Evolutionary conservation across 495 filamentous ascomycete species (phyloP).

Genomic region (Cryomyces minteri): DNA sequence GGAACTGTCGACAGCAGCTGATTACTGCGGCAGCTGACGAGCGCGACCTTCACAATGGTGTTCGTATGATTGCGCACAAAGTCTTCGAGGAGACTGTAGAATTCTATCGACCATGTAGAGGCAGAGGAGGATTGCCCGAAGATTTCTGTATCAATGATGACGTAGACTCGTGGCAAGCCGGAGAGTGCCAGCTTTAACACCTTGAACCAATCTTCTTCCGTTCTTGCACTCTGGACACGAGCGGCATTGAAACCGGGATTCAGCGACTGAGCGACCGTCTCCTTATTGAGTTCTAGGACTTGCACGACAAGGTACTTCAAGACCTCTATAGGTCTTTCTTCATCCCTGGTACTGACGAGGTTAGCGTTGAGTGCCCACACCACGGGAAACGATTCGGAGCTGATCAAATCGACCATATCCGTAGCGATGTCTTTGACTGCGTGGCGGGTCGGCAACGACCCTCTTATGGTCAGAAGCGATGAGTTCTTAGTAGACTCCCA

Average conservation of each 20-base stretch:
- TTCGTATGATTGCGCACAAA: background rate
- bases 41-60: background rate
- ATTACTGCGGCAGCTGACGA: background rate
- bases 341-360: too few species aligned
- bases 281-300: background rate
- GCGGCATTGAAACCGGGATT: background rate
- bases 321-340: background rate
- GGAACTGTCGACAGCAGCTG: background rate
- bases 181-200: background rate
- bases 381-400: background rate
- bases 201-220: background rate
- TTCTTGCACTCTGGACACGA: background rate
- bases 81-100: background rate
- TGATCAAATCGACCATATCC: slow-evolving; percentile 1
- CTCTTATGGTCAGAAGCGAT: background rate
- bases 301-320: background rate
- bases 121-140: background rate
- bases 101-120: background rate
- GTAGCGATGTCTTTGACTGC: background rate
- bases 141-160: background rate
- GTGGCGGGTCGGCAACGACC: background rate
- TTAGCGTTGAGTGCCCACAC: background rate
- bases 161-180: background rate
- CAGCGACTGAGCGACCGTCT: background rate
- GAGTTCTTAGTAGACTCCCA: background rate